phyloP scores from a whole-genome alignment of 2,329 filamentous ascomycete species.

The Nemania sp. region DNA sequence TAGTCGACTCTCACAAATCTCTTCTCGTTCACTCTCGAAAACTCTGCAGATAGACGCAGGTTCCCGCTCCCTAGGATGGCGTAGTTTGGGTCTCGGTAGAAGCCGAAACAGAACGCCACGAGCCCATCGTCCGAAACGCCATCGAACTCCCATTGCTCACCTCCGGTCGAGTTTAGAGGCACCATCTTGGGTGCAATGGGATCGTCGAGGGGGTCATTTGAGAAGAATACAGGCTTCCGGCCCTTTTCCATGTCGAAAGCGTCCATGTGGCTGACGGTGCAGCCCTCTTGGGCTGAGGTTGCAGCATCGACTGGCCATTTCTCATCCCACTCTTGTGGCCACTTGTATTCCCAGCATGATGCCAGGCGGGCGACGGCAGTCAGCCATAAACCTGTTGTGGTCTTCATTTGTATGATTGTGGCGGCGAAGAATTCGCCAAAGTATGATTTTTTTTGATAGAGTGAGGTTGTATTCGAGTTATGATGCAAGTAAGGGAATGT shows the following conservation, averaged over 20 bases:
- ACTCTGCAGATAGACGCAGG: conserved; percentile 35
- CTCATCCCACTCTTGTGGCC: neutral
- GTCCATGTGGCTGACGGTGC: conserved; percentile 13
- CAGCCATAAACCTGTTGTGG: neutral
- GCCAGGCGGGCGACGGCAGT: neutral
- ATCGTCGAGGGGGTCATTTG: neutral
- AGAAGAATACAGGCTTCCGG: conserved; percentile 11
- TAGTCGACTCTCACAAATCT: conserved; percentile 30
- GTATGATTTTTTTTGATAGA: no score
- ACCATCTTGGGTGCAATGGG: conserved; percentile 27
- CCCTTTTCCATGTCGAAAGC: conserved; percentile 23
- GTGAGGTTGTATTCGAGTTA: no score
- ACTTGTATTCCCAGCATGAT: neutral
- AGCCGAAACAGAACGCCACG: conserved; percentile 36
- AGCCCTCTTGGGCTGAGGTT: neutral
- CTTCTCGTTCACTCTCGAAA: conserved; percentile 10
- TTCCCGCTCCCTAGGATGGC: conserved; percentile 38
- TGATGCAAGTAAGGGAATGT: no score
- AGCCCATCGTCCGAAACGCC: conserved; percentile 34
- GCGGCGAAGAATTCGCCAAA: neutral
- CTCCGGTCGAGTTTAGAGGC: conserved; percentile 35
- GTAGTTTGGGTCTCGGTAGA: conserved; percentile 40
- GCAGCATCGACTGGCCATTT: neutral
- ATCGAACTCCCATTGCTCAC: conserved; percentile 42
- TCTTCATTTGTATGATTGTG: neutral